Evolutionary conservation across 2,329 filamentous ascomycete genomes (phyloP).

Genomic region (Zymoseptoria passerinii): DNA sequence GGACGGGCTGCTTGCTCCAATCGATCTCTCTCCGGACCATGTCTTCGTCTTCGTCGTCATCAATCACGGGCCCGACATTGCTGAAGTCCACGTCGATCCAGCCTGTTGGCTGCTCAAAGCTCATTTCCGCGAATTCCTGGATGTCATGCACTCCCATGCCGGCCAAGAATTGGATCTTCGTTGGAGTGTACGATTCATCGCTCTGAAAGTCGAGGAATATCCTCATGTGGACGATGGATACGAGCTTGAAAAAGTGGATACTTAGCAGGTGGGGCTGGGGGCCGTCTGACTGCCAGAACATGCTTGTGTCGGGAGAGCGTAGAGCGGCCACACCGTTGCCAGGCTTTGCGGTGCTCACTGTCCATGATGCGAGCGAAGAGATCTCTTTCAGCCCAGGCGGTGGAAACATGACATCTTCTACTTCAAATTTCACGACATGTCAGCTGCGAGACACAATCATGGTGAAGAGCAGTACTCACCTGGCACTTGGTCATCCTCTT

Average conservation of each 20-base stretch:
- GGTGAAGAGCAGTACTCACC: slow-evolving; percentile 3
- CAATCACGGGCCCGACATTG: slow-evolving; percentile 46
- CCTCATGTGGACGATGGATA: slow-evolving; percentile 68
- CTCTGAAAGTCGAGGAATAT: slow-evolving; percentile 84
- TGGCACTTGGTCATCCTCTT: slow-evolving; percentile 15
- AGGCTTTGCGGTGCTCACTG: slow-evolving; percentile 72
- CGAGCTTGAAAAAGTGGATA: slow-evolving; percentile 77
- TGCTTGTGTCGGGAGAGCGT: slow-evolving; percentile 60
- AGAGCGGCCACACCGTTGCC: slow-evolving; percentile 71
- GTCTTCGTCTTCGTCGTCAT: slow-evolving; percentile 26
- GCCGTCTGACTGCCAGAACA: slow-evolving; percentile 81
- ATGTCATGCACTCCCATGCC: slow-evolving; percentile 89
- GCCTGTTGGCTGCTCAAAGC: slow-evolving; percentile 68
- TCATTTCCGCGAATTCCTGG: slow-evolving; percentile 75
- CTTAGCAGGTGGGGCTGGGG: slow-evolving; percentile 76
- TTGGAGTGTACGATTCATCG: slow-evolving; percentile 95
- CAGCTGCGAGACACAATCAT: background rate
- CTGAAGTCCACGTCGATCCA: slow-evolving; percentile 80
- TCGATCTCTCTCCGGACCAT: slow-evolving; percentile 26
- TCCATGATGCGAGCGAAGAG: slow-evolving; percentile 74
- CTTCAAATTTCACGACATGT: slow-evolving; percentile 10
- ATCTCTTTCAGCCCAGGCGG: slow-evolving; percentile 63
- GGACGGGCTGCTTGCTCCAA: slow-evolving; percentile 57
- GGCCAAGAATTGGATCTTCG: slow-evolving; percentile 78
- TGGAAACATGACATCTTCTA: slow-evolving; percentile 37